A percentile compares a stretch with the other conserved stretches of the same genome.
Conservation (phyloP, 441 rosid genomes). For the Sinapis alba region DNA sequence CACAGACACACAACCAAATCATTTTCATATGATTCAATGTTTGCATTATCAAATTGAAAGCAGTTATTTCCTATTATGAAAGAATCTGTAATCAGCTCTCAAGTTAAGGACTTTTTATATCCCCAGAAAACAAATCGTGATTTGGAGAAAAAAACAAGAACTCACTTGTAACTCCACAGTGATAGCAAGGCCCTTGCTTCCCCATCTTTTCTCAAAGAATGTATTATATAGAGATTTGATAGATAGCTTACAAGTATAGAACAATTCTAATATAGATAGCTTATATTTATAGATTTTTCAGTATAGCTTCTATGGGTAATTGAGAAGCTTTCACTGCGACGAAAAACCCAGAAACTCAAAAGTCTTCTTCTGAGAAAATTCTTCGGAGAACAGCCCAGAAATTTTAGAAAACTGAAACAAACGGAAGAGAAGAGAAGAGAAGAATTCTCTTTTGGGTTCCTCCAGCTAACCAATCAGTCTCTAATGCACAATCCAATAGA, state of each 20-base stretch:
- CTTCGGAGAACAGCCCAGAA: conserved; percentile 25
- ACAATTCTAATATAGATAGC: conserved; percentile 10
- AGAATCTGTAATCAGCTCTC: conserved; percentile 16
- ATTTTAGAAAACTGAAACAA: neutral
- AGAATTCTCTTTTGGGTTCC: conserved; percentile 16
- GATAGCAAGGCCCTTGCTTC: conserved; percentile 99
- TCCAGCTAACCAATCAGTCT: conserved; percentile 38
- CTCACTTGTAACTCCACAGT: conserved; percentile 99
- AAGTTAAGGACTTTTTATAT: neutral
- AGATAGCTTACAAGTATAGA: conserved; percentile 12
- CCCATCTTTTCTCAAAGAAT: conserved; percentile 63
- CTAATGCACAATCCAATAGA: conserved; percentile 61
- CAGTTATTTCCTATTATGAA: neutral
- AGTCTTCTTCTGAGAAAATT: conserved; percentile 30
- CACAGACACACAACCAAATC: conserved; percentile 1
- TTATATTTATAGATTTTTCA: neutral
- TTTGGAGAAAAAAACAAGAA: conserved; percentile 69
- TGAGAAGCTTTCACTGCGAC: conserved; percentile 45
- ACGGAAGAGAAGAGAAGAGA: conserved; percentile 41
- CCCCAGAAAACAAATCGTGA: conserved; percentile 11
- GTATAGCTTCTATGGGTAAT: conserved; percentile 35
- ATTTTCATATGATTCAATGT: conserved; percentile 5
- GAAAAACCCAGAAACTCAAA: conserved; percentile 46
- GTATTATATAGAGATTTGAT: neutral
- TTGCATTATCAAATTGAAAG: conserved; percentile 18